phyloP scores from a whole-genome alignment of 345 rosid species.

The Moricandia moricandioides region DNA sequence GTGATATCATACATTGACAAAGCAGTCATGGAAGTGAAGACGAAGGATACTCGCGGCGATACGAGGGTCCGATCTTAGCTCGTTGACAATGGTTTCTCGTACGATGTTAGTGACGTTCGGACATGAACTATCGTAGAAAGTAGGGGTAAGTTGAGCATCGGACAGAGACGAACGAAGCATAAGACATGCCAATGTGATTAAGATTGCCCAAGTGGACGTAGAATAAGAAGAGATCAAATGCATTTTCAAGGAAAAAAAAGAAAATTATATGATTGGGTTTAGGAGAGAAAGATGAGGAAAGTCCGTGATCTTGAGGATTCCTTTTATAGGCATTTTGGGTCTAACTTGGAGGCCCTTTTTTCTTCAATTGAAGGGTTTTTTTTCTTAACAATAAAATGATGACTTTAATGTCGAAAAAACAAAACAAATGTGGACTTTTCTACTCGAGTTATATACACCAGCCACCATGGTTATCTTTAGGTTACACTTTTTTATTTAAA shows the following conservation, averaged over 20 bases:
- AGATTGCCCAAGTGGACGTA: conserved; percentile 21
- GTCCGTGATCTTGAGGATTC: not conserved
- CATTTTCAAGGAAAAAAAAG: conserved; percentile 12
- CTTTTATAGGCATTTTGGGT: conserved; percentile 27
- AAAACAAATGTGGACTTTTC: not conserved
- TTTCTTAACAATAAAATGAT: not conserved
- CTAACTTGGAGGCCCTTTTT: conserved; percentile 26
- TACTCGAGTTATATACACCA: not conserved
- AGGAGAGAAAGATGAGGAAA: conserved; percentile 9
- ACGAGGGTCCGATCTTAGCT: conserved; percentile 44
- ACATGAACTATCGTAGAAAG: conserved; percentile 50
- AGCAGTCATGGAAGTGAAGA: conserved; percentile 66
- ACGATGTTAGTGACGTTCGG: conserved; percentile 51
- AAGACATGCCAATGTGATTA: conserved; percentile 34
- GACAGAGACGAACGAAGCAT: conserved; percentile 16
- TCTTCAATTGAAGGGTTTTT: not conserved
- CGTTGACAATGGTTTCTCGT: conserved; percentile 43
- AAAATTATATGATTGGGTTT: not conserved
- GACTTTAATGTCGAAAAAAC: not conserved
- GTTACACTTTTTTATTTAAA: not conserved
- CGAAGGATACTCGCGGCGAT: conserved; percentile 61
- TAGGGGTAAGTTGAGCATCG: conserved; percentile 43
- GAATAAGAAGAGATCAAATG: not conserved
- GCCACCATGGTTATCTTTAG: not conserved
- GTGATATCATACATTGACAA: conserved; percentile 45